These are phyloP conservation scores for Vitis hybrid DNA, from an alignment of 177 flowering plant species.

Conservation along the genomic window DNA sequence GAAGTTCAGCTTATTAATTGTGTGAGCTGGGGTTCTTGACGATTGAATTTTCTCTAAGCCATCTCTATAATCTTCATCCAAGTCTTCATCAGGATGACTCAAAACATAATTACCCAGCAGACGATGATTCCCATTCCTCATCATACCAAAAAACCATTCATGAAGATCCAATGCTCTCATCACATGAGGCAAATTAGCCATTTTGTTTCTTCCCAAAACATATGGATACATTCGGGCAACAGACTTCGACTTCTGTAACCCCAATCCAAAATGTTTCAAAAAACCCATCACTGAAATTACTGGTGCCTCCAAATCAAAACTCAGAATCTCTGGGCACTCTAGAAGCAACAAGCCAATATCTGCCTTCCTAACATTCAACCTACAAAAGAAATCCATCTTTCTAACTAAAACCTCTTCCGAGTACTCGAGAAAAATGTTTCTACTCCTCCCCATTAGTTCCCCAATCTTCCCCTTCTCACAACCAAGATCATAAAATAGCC, in stretches of 20 bases:
- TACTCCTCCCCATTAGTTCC: conserved; percentile 43
- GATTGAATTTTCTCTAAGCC: conserved; percentile 32
- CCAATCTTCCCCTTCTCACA: conserved; percentile 51
- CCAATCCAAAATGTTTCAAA: conserved; percentile 54
- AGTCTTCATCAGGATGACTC: conserved; percentile 28
- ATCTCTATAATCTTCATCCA: conserved; percentile 32
- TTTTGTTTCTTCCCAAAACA: conserved; percentile 57
- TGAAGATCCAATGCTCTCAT: conserved; percentile 61
- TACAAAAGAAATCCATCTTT: conserved; percentile 56
- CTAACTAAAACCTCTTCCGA: conserved; percentile 46
- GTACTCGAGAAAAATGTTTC: conserved; percentile 38
- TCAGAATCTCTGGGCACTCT: conserved; percentile 45
- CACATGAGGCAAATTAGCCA: conserved; percentile 59
- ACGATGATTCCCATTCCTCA: conserved; percentile 41
- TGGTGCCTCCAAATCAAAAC: conserved; percentile 40
- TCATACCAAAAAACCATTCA: conserved; percentile 51
- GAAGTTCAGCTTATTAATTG: conserved; percentile 47
- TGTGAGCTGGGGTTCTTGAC: conserved; percentile 25
- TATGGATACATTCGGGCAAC: conserved; percentile 39
- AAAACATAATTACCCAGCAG: conserved; percentile 37
- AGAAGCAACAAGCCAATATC: conserved; percentile 52
- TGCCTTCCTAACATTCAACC: conserved; percentile 37
- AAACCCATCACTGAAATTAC: conserved; percentile 42
- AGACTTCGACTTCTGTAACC: conserved; percentile 20
- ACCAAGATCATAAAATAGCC: conserved; percentile 58